Evolutionary conservation across 805 yeast species (phyloP).

Genomic region (Cyberlindnera xishuangbannaensis): DNA sequence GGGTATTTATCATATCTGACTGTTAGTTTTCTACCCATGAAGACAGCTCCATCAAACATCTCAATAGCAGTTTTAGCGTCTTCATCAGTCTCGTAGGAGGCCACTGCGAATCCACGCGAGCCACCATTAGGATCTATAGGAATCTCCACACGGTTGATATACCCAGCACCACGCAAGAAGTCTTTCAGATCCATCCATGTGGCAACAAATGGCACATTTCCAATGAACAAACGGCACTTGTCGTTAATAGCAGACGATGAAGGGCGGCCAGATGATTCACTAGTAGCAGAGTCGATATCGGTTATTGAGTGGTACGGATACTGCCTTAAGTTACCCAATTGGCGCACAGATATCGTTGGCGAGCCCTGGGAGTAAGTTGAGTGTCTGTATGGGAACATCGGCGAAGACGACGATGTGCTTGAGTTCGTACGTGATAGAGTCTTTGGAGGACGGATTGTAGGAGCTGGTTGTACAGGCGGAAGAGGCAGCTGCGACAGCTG

Average conservation of each 20-base stretch:
- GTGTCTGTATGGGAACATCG: slow-evolving; percentile 1
- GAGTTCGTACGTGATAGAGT: too few species aligned
- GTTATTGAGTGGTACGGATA: slow-evolving; percentile 22
- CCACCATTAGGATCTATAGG: slow-evolving; percentile 33
- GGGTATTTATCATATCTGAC: slow-evolving; percentile 58
- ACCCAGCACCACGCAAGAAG: slow-evolving; percentile 25
- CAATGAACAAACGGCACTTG: slow-evolving; percentile 43
- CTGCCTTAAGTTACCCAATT: slow-evolving; percentile 17
- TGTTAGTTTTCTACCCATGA: slow-evolving; percentile 54
- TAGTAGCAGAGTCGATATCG: slow-evolving; percentile 10
- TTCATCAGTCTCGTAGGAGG: slow-evolving; percentile 39
- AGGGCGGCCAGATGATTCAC: background rate
- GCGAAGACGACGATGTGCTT: slow-evolving; percentile 1
- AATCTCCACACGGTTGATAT: slow-evolving; percentile 30
- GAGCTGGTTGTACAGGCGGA: slow-evolving; percentile 3
- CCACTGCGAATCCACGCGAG: slow-evolving; percentile 60
- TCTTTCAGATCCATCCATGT: slow-evolving; percentile 36
- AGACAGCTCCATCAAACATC: slow-evolving; percentile 44
- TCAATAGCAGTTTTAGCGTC: slow-evolving; percentile 46
- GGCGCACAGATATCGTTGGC: slow-evolving; percentile 16
- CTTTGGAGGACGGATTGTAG: background rate
- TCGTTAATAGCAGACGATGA: slow-evolving; percentile 18
- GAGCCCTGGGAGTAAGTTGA: slow-evolving; percentile 5
- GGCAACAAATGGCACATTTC: slow-evolving; percentile 48
- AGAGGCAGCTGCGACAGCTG: slow-evolving; percentile 3